phyloP scores from a whole-genome alignment of 2,329 filamentous ascomycete species.

The Hansfordia pulvinata region DNA sequence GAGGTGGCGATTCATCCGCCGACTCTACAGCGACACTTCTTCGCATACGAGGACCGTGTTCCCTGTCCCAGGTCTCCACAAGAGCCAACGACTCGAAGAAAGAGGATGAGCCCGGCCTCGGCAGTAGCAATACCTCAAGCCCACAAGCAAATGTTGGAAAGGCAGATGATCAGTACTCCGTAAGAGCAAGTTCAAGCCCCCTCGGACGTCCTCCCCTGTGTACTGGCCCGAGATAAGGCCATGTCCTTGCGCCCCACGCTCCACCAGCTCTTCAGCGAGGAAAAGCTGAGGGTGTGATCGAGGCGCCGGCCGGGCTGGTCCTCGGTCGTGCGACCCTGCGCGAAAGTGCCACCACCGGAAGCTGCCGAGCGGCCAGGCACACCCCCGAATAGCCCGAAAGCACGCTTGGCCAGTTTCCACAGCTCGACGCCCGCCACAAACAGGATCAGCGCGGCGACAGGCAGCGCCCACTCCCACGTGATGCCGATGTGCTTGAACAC shows the following conservation, averaged over 20 bases:
- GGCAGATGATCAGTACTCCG: no score
- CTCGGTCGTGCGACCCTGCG: slow-evolving; percentile 38
- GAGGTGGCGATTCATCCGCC: no score
- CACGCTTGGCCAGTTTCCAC: slow-evolving; percentile 59
- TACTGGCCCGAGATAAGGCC: slow-evolving; percentile 8
- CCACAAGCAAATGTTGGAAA: no score
- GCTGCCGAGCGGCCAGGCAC: slow-evolving; percentile 30
- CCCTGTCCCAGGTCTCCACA: no score
- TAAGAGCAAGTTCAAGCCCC: not conserved
- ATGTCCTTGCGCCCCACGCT: slow-evolving; percentile 19
- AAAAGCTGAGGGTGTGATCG: slow-evolving; percentile 34
- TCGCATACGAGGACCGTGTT: no score
- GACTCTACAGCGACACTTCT: no score
- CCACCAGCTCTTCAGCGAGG: slow-evolving; percentile 29
- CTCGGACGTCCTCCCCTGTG: slow-evolving; percentile 7
- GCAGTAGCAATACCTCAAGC: no score
- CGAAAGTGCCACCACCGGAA: slow-evolving; percentile 38
- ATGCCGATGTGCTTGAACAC: slow-evolving; percentile 64
- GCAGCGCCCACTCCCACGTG: slow-evolving; percentile 62
- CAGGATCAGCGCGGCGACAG: slow-evolving; percentile 46
- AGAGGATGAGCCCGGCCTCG: no score
- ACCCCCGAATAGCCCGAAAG: slow-evolving; percentile 36
- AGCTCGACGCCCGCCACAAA: slow-evolving; percentile 56
- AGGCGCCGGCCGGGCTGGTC: slow-evolving; percentile 29
- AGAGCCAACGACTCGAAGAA: no score